Percentiles rank a stretch among this genome's conserved stretches.
Conservation (phyloP, 2,329 filamentous ascomycete species). For the Dactylellina cionopaga region DNA sequence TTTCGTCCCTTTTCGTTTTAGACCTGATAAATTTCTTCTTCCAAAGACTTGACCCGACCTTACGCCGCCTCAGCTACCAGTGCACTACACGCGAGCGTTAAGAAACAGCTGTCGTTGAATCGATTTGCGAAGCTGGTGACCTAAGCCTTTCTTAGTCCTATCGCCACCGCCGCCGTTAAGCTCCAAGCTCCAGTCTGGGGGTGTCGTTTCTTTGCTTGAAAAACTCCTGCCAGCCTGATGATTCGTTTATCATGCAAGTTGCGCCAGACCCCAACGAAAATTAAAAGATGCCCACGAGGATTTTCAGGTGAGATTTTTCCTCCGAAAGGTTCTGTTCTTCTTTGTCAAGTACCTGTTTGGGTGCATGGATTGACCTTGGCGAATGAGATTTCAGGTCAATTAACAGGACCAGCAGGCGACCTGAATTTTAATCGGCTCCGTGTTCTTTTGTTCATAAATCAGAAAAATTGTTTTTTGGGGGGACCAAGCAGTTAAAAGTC, state of each 20-base stretch:
- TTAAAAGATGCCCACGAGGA: conserved; percentile 27
- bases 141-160: conserved; percentile 19
- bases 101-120: conserved; percentile 34
- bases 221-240: conserved; percentile 22
- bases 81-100: conserved; percentile 30
- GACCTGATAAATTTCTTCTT: conserved; percentile 52
- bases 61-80: conserved; percentile 40
- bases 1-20: conserved; percentile 41
- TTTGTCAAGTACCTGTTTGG: conserved; percentile 48
- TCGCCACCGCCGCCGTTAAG: conserved; percentile 36
- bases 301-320: conserved; percentile 45
- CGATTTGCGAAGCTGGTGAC: conserved; percentile 27
- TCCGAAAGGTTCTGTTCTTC: conserved; percentile 44
- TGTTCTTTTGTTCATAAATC: conserved; percentile 49
- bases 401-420: conserved; percentile 43
- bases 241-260: conserved; percentile 36
- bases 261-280: conserved; percentile 44
- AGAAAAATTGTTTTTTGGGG: conserved; percentile 52
- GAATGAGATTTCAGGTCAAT: conserved; percentile 50
- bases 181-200: conserved; percentile 27
- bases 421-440: conserved; percentile 45
- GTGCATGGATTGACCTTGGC: conserved; percentile 51
- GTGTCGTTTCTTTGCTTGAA: conserved; percentile 20
- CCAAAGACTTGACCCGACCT: conserved; percentile 28
- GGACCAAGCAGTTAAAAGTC: conserved; percentile 52